Conservation (phyloP, 192 early-diverging fungal species). For the Podila clonocystis region DNA sequence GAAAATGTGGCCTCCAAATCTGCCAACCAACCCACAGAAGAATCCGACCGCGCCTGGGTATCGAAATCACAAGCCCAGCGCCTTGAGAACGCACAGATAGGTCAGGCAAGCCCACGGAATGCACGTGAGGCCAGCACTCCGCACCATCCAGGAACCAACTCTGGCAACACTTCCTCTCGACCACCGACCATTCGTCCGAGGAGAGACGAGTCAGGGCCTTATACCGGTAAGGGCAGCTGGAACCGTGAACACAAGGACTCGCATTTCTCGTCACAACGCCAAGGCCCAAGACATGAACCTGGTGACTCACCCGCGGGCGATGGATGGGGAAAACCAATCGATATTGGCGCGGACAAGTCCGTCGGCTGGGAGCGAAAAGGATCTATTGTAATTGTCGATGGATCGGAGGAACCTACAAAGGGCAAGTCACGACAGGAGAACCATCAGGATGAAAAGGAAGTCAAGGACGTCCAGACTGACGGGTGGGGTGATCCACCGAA, state of each 20-base stretch:
- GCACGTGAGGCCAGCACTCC: neutral
- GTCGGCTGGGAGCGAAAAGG: neutral
- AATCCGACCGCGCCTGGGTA: neutral
- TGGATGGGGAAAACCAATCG: conserved; percentile 8
- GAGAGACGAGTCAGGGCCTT: neutral
- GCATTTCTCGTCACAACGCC: neutral
- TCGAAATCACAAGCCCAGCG: conserved; percentile 5
- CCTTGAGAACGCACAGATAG: neutral
- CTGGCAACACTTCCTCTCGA: neutral
- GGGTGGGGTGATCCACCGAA: neutral
- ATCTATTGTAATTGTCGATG: neutral
- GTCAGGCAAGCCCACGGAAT: too few species aligned
- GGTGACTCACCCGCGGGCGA: neutral
- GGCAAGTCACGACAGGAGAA: neutral
- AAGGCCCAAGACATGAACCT: neutral
- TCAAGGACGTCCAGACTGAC: neutral
- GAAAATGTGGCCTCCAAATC: neutral
- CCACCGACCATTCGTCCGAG: neutral
- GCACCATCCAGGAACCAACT: neutral
- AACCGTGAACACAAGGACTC: conserved; percentile 2
- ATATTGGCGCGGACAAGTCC: too few species aligned
- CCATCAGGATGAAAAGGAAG: neutral
- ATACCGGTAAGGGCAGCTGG: neutral
- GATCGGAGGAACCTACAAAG: neutral
- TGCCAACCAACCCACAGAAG: neutral